phyloP scores from a whole-genome alignment of 805 yeast species.

The Yarrowia yakushimensis region DNA sequence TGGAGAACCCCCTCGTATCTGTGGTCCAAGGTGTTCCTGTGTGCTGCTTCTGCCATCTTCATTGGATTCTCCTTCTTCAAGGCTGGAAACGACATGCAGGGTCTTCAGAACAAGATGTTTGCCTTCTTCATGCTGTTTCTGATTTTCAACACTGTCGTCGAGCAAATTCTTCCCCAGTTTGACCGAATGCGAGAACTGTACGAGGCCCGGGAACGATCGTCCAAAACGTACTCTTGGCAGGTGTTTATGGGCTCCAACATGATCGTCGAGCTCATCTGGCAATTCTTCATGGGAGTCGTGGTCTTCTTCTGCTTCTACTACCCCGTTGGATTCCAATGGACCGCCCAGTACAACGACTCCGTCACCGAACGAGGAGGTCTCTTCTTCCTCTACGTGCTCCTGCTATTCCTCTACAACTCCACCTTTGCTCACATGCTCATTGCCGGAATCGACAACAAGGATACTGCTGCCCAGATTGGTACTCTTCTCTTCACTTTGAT shows the following conservation, averaged over 20 bases:
- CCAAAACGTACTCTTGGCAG: slow-evolving; percentile 66
- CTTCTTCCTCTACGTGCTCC: slow-evolving; percentile 40
- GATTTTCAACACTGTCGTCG: slow-evolving; percentile 51
- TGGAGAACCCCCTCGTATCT: slow-evolving; percentile 63
- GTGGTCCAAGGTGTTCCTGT: slow-evolving; percentile 55
- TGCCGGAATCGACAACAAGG: slow-evolving; percentile 36
- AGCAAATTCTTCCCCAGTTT: slow-evolving; percentile 62
- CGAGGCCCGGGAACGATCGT: slow-evolving; percentile 71
- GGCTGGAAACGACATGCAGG: slow-evolving; percentile 58
- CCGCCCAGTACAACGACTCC: slow-evolving; percentile 51
- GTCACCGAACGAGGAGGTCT: slow-evolving; percentile 43
- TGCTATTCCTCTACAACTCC: slow-evolving; percentile 48
- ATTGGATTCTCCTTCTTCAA: slow-evolving; percentile 69
- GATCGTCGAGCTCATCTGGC: slow-evolving; percentile 66
- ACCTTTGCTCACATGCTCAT: slow-evolving; percentile 44
- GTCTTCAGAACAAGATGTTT: slow-evolving; percentile 80
- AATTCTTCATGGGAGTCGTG: slow-evolving; percentile 56
- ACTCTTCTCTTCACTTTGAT: slow-evolving; percentile 52
- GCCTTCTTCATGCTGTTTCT: slow-evolving; percentile 66
- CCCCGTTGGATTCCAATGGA: slow-evolving; percentile 62
- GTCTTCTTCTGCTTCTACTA: slow-evolving; percentile 61
- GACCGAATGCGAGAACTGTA: slow-evolving; percentile 58
- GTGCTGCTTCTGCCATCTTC: slow-evolving; percentile 53
- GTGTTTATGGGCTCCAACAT: slow-evolving; percentile 63
- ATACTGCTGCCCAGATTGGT: slow-evolving; percentile 57